Conservation (phyloP, 768 basidiomycete species). For the Phlebiopsis gigantea region DNA sequence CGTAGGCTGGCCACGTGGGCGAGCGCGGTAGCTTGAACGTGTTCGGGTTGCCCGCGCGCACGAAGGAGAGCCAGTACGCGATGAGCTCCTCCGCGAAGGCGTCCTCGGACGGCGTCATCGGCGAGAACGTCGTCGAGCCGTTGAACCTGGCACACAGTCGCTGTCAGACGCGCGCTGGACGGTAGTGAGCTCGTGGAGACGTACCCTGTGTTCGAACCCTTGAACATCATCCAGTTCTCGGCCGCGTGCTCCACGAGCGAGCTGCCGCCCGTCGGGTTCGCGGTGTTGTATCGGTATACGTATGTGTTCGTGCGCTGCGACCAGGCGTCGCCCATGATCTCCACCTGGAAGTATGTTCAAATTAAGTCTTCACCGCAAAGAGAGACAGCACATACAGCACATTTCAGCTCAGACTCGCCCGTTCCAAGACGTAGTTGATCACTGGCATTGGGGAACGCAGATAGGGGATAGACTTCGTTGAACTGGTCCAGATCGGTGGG, state of each 20-base stretch:
- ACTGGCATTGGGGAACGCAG: conserved; percentile 36
- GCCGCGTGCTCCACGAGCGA: conserved; percentile 42
- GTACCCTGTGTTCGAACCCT: conserved; percentile 56
- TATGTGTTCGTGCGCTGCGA: conserved; percentile 33
- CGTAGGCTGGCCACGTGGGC: conserved; percentile 44
- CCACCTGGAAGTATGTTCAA: conserved; percentile 26
- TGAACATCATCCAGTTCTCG: conserved; percentile 69
- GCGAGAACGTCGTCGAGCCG: conserved; percentile 46
- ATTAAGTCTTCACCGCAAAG: not conserved
- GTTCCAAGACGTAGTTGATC: conserved; percentile 42
- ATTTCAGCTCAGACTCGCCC: conserved; percentile 45
- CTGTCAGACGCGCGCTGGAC: not conserved
- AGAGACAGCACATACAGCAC: conserved; percentile 40
- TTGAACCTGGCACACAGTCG: conserved; percentile 28
- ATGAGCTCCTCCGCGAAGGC: conserved; percentile 56
- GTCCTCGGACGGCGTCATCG: conserved; percentile 38
- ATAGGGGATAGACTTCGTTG: conserved; percentile 36
- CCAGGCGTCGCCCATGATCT: conserved; percentile 41
- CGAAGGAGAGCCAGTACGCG: conserved; percentile 64
- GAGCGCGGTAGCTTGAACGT: conserved; percentile 46
- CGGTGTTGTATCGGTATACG: conserved; percentile 58
- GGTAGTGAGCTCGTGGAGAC: conserved; percentile 6
- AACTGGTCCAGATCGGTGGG: conserved; percentile 34
- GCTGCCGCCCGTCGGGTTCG: conserved; percentile 37
- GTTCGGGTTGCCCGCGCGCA: conserved; percentile 52